A percentile compares a stretch with the other conserved stretches of the same genome.
These are phyloP conservation scores for Kuraishia molischiana DNA, from an alignment of 805 yeast species.

Conservation along the genomic window DNA sequence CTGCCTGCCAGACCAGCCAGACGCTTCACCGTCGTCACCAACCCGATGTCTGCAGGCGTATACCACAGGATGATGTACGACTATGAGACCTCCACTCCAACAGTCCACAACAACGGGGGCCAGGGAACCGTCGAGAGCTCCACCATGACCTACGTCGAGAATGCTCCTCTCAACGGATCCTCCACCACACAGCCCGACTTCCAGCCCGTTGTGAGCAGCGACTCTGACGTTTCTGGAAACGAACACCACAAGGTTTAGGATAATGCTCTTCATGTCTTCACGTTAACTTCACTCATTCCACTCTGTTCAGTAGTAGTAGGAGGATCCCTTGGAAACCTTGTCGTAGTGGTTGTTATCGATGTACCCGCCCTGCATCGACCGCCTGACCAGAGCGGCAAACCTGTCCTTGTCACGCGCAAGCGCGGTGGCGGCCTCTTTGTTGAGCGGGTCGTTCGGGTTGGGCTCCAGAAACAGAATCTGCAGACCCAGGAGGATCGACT, in stretches of 20 bases:
- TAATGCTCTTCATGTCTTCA: background rate
- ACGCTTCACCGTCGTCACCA: conserved; percentile 1
- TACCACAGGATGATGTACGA: background rate
- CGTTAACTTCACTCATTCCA: too few relatives aligned
- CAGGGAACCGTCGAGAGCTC: conserved; percentile 15
- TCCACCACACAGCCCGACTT: conserved; percentile 9
- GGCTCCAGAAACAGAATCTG: conserved; percentile 84
- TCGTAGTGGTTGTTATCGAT: conserved; percentile 56
- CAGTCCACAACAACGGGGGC: conserved; percentile 21
- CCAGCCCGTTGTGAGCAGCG: conserved; percentile 21
- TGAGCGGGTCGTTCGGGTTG: conserved; percentile 85
- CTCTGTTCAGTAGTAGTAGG: too few relatives aligned
- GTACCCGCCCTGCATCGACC: conserved; percentile 65
- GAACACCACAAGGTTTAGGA: conserved; percentile 12
- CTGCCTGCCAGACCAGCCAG: conserved; percentile 1
- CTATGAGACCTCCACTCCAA: conserved; percentile 2
- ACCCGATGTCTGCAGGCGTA: background rate
- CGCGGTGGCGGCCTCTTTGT: conserved; percentile 75
- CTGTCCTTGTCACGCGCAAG: conserved; percentile 31
- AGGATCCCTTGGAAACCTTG: conserved; percentile 28
- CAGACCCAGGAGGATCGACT: conserved; percentile 75
- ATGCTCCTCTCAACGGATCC: conserved; percentile 6
- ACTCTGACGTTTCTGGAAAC: conserved; percentile 14
- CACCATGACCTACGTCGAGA: conserved; percentile 18
- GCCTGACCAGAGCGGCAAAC: conserved; percentile 48